These are phyloP conservation scores for Acrocalymma vagum DNA, from an alignment of 2,329 filamentous ascomycete species.

Conservation along the genomic window DNA sequence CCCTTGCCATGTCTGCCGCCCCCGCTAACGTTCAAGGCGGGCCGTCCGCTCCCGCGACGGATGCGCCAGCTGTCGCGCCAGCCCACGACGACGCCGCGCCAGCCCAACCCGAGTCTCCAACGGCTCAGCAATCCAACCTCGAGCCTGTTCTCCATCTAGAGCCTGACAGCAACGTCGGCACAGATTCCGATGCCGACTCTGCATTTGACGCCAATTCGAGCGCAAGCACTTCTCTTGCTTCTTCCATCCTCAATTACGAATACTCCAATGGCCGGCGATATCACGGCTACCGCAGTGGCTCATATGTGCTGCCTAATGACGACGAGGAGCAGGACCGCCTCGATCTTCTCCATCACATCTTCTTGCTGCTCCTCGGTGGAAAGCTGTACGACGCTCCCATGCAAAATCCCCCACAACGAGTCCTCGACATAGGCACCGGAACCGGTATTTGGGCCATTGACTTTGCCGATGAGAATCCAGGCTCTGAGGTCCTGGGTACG, in stretches of 20 bases:
- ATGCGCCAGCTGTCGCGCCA: conserved; percentile 1
- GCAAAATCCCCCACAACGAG: conserved; percentile 22
- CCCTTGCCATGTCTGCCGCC: conserved; percentile 16
- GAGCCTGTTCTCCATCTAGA: conserved; percentile 39
- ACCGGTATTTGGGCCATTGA: conserved; percentile 52
- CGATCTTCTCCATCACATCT: conserved; percentile 50
- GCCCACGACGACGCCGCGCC: conserved; percentile 6
- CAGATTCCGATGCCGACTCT: conserved; percentile 41
- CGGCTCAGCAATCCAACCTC: too few relatives aligned
- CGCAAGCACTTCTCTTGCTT: conserved; percentile 44
- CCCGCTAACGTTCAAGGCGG: conserved; percentile 7
- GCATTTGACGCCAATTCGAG: conserved; percentile 37
- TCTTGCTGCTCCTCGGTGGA: conserved; percentile 43
- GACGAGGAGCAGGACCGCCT: conserved; percentile 49
- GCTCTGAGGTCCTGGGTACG: conserved; percentile 44
- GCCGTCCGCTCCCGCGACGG: neutral
- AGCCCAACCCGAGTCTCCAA: conserved; percentile 10
- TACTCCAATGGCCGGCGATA: conserved; percentile 50
- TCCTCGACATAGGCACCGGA: conserved; percentile 51
- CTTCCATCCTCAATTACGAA: conserved; percentile 47
- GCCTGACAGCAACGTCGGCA: conserved; percentile 36
- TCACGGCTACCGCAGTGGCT: conserved; percentile 45
- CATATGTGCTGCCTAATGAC: conserved; percentile 48
- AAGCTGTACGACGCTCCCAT: conserved; percentile 47
- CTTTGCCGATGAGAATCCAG: conserved; percentile 46